Evolutionary conservation across 345 rosid species (phyloP).

Genomic region (Populus deltoides): DNA sequence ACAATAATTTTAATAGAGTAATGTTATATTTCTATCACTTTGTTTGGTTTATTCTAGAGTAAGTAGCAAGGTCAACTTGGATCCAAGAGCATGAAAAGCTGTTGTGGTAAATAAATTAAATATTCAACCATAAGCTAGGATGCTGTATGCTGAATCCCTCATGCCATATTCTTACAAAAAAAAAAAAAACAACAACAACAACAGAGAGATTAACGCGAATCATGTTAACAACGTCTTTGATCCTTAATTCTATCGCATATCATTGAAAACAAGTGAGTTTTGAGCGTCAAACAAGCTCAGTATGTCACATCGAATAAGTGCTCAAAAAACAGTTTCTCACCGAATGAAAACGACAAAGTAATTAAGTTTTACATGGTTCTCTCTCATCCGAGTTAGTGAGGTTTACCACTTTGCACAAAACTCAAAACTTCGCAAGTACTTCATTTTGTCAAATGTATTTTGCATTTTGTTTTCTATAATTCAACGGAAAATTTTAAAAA

Average conservation of each 20-base stretch:
- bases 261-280: too few relatives aligned
- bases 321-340: neutral
- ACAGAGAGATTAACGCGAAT: too few relatives aligned
- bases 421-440: neutral
- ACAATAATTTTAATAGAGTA: neutral
- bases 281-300: neutral
- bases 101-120: neutral
- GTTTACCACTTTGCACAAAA: neutral
- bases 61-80: neutral
- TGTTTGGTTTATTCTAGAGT: neutral
- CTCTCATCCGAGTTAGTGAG: neutral
- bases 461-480: neutral
- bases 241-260: too few relatives aligned
- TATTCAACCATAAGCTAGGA: too few relatives aligned
- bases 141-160: too few relatives aligned
- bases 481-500: too few relatives aligned
- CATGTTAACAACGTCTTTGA: too few relatives aligned
- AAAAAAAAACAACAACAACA: too few relatives aligned
- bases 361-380: neutral
- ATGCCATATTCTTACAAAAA: too few relatives aligned
- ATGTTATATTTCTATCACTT: neutral
- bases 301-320: neutral
- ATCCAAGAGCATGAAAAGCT: neutral
- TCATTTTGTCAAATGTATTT: too few relatives aligned
- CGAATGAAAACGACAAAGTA: too few relatives aligned